Evolutionary conservation across 1,284 basidiomycete genomes (phyloP), one percentile per base, ranked within the genome.

Genomic region (Trametes pubescens): DNA sequence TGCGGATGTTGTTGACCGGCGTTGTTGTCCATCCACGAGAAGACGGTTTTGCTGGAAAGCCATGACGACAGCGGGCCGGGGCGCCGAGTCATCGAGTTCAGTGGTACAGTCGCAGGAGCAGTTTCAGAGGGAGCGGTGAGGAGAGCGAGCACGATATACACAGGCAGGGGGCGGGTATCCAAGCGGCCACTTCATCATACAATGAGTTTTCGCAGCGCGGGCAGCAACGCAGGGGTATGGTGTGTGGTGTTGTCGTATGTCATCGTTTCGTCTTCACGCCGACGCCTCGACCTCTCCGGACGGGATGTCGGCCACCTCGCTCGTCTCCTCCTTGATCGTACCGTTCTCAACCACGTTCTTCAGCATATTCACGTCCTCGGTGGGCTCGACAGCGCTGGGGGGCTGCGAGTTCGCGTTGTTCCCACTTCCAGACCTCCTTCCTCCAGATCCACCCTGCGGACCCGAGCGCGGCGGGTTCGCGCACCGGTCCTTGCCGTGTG

Each of bases 401-500:
- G 75, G 73, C 59, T 76, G 70, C 47, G 75, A 71, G 51, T 62
- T 59, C 22, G 76, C 73, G 21, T 72, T 74, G 52, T 82, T 81
- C 37, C 79, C 79, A 51, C 81, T 80, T 18, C 79, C 77, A 14
- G 81, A 74, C 53, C 82, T 77, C 53, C 81, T 75, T 53, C 74
- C 74, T 14, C 76, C 72, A 1, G 80, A 80, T 4, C 82, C 87
- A 58, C 90, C 90, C 73, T 91, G 90, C 18, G 90, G 89, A 34
- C 91, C 91, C 16, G 90, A 89, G 48, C 92, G 85, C n/a, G 92
- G 92, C 38, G 92, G 90, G 77, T 94, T 94, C 37, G 94, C 96
- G 77, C 96, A 98, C 40, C 96, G 87, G 76, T 98, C 96, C 78
- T 98, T 98, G 67, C 96, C 96, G 78, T 96, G 94, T 5, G 94